These are phyloP conservation scores for Fonsecaea monophora DNA, from an alignment of 2,329 filamentous ascomycete genomes.

Conservation along the genomic window DNA sequence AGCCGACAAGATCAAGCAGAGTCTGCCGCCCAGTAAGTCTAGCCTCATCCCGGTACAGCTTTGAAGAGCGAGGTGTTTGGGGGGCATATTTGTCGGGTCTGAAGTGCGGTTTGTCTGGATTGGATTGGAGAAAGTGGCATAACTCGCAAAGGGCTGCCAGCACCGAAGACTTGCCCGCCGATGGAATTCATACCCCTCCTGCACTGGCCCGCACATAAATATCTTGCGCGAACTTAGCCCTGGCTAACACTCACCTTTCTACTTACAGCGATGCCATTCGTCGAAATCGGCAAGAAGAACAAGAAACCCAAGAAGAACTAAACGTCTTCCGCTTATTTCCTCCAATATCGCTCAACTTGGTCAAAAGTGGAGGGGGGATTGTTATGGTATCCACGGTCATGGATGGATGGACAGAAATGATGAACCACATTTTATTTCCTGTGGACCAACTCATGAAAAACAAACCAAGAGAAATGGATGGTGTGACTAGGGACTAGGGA, in stretches of 20 bases:
- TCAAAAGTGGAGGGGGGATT: background rate
- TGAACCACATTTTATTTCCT: background rate
- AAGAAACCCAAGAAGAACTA: conserved; percentile 42
- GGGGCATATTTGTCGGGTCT: background rate
- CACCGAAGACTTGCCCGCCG: background rate
- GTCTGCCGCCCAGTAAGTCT: conserved; percentile 87
- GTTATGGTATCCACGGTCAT: background rate
- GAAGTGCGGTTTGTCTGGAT: background rate
- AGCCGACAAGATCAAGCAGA: conserved; percentile 99
- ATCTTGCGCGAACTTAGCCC: background rate
- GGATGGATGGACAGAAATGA: background rate
- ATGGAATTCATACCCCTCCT: background rate
- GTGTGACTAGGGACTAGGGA: background rate
- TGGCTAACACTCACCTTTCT: conserved; percentile 22
- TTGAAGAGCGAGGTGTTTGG: conserved; percentile 10
- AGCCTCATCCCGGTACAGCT: background rate
- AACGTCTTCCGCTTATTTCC: background rate
- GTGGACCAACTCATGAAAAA: background rate
- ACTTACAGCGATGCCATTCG: conserved; percentile 37
- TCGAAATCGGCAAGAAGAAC: conserved; percentile 41
- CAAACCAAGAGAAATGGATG: background rate
- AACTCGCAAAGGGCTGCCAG: too few species aligned
- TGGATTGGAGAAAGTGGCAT: background rate
- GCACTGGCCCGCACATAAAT: background rate
- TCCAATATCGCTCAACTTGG: background rate